These are phyloP conservation scores for Hagleromyces aurorensis DNA, from an alignment of 805 yeast genomes.

Conservation along the genomic window DNA sequence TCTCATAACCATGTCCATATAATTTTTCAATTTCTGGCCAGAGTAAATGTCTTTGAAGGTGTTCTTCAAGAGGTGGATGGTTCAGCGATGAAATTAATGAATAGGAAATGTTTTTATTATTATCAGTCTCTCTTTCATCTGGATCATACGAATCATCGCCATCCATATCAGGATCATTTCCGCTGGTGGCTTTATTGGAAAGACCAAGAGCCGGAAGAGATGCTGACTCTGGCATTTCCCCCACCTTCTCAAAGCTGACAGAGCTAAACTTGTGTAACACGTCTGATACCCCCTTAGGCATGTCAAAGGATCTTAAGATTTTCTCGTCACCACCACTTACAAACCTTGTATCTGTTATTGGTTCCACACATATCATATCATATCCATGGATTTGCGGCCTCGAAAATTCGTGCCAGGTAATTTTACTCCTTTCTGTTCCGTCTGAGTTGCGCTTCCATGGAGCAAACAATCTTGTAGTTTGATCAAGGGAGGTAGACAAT, in stretches of 20 bases:
- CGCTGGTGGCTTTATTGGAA: constrained; percentile 77
- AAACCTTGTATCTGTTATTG: constrained; percentile 53
- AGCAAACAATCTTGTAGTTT: constrained; percentile 81
- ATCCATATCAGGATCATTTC: constrained; percentile 38
- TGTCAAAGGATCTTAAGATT: constrained; percentile 77
- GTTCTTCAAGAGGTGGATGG: constrained; percentile 81
- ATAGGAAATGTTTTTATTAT: constrained; percentile 34
- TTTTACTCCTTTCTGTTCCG: constrained; percentile 23
- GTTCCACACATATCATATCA: constrained; percentile 78
- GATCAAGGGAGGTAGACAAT: constrained; percentile 78
- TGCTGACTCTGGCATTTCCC: constrained; percentile 67
- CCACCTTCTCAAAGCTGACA: constrained; percentile 28
- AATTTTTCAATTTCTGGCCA: constrained; percentile 94
- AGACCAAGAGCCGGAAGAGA: constrained; percentile 88
- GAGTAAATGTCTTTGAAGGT: constrained; percentile 80
- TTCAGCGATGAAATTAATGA: constrained; percentile 41
- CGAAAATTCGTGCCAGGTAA: constrained; percentile 83
- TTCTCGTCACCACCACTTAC: constrained; percentile 97
- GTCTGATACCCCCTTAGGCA: constrained; percentile 70
- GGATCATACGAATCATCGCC: constrained; percentile 33
- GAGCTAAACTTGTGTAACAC: constrained; percentile 50
- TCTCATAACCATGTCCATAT: constrained; percentile 97
- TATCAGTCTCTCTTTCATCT: constrained; percentile 29
- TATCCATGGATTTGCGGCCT: constrained; percentile 98
- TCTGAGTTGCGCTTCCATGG: constrained; percentile 40